Conservation (phyloP, 805 yeast genomes). For the Yarrowia deformans region DNA sequence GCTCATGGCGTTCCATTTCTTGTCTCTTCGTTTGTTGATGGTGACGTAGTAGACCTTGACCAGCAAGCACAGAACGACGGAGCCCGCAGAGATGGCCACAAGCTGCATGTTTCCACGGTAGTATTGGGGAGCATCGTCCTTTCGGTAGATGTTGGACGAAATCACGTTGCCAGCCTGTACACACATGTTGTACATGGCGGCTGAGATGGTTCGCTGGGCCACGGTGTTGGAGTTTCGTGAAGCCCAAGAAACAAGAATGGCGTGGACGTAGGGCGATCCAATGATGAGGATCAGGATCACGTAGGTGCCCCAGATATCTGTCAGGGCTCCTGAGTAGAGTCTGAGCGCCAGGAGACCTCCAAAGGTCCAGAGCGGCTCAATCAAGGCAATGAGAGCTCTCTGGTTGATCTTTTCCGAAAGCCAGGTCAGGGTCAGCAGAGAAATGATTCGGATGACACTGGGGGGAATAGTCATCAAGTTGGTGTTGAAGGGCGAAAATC, state of each 20-base stretch:
- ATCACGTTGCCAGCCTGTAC: slow-evolving; percentile 66
- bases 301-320: slow-evolving; percentile 48
- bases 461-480: slow-evolving; percentile 58
- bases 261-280: slow-evolving; percentile 55
- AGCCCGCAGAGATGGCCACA: slow-evolving; percentile 44
- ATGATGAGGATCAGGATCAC: slow-evolving; percentile 47
- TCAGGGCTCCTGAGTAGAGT: slow-evolving; percentile 43
- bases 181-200: slow-evolving; percentile 70
- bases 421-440: slow-evolving; percentile 3
- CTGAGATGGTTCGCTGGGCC: slow-evolving; percentile 66
- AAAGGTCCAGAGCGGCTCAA: slow-evolving; percentile 42
- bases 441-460: slow-evolving; percentile 36
- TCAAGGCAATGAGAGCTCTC: slow-evolving; percentile 39
- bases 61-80: slow-evolving; percentile 43
- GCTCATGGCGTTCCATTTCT: slow-evolving; percentile 60
- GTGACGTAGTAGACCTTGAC: slow-evolving; percentile 50
- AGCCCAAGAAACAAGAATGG: slow-evolving; percentile 65
- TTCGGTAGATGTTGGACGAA: slow-evolving; percentile 63
- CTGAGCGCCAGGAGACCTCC: slow-evolving; percentile 41
- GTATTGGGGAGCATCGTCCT: slow-evolving; percentile 66
- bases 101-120: slow-evolving; percentile 59
- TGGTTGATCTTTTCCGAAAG: slow-evolving; percentile 41
- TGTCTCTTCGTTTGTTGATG: slow-evolving; percentile 51
- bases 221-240: slow-evolving; percentile 69
- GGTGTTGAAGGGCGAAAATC: slow-evolving; percentile 61